phyloP scores from a whole-genome alignment of 495 filamentous ascomycete species.

The Penicillium goetzii region DNA sequence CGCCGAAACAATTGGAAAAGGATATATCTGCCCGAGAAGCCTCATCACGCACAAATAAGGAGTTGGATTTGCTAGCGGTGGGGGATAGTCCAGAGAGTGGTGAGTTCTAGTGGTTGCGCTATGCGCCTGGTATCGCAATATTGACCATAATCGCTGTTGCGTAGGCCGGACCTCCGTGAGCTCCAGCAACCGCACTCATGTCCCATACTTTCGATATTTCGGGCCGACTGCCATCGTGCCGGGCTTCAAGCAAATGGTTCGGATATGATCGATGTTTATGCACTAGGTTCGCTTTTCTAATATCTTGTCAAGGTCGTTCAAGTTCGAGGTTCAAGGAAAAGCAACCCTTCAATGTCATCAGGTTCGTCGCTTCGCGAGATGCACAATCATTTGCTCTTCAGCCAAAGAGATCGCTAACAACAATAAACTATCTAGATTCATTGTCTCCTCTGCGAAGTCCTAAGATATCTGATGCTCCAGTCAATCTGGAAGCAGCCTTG shows the following conservation, averaged over 20 bases:
- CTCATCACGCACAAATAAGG: constrained; percentile 32
- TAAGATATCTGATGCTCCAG: constrained; percentile 30
- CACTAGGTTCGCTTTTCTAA: constrained; percentile 14
- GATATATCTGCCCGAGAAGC: constrained; percentile 29
- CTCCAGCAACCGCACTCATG: constrained; percentile 59
- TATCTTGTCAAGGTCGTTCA: constrained; percentile 55
- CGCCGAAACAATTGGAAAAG: constrained; percentile 25
- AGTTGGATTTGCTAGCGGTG: constrained; percentile 34
- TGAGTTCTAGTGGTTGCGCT: constrained; percentile 25
- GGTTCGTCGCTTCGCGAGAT: constrained; percentile 30
- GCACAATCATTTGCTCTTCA: constrained; percentile 5
- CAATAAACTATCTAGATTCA: constrained; percentile 31
- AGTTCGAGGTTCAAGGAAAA: constrained; percentile 59
- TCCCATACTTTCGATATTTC: constrained; percentile 87
- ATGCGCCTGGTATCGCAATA: background rate
- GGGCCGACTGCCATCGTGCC: constrained; percentile 88
- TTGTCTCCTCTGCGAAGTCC: constrained; percentile 44
- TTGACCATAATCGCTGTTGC: constrained; percentile 21
- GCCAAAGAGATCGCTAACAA: background rate
- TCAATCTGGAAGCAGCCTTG: constrained; percentile 32
- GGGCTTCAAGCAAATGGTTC: constrained; percentile 89
- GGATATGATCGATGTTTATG: background rate
- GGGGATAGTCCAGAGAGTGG: constrained; percentile 48
- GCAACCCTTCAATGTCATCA: constrained; percentile 54
- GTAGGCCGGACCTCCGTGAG: constrained; percentile 48